A percentile compares a stretch with the other conserved stretches of the same genome.
Evolutionary conservation across 164 flowering plant species (phyloP).

Genomic region (Nelumbo lutea): DNA sequence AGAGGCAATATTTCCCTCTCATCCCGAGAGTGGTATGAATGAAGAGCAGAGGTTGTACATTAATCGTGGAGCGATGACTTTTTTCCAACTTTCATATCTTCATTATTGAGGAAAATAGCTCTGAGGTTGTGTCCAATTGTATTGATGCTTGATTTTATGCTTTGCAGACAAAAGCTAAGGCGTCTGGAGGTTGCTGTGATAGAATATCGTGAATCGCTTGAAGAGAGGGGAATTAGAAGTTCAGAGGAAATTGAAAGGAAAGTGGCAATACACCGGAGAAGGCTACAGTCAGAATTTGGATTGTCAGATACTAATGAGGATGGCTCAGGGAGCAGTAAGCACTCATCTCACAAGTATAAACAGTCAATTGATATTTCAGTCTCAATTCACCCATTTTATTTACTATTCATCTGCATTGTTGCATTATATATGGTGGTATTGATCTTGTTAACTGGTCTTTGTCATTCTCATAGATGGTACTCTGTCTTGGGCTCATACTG

Average conservation of each 20-base stretch:
- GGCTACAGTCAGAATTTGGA: constrained; percentile 71
- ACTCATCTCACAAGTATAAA: constrained; percentile 13
- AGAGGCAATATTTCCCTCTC: constrained; percentile 42
- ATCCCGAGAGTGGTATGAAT: constrained; percentile 57
- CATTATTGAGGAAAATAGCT: background rate
- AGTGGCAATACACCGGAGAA: constrained; percentile 60
- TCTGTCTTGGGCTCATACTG: no score
- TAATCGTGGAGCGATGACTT: background rate
- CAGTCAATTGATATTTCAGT: no score
- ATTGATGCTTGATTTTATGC: constrained; percentile 6
- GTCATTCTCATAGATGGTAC: no score
- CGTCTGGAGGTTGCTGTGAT: constrained; percentile 83
- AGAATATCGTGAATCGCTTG: constrained; percentile 93
- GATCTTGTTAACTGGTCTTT: no score
- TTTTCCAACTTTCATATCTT: background rate
- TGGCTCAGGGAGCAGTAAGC: constrained; percentile 45
- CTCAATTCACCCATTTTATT: no score
- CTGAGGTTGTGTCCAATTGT: constrained; percentile 1
- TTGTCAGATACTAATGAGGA: constrained; percentile 47
- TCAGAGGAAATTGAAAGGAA: constrained; percentile 82
- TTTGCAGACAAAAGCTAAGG: constrained; percentile 80
- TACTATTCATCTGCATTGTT: no score
- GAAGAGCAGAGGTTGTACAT: constrained; percentile 75
- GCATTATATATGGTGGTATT: no score
- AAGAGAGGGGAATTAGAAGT: constrained; percentile 72